A percentile compares a stretch with the other conserved stretches of the same genome.
These are phyloP conservation scores for Albatrellus ellisii DNA, from an alignment of 768 basidiomycete species.

Conservation along the genomic window DNA sequence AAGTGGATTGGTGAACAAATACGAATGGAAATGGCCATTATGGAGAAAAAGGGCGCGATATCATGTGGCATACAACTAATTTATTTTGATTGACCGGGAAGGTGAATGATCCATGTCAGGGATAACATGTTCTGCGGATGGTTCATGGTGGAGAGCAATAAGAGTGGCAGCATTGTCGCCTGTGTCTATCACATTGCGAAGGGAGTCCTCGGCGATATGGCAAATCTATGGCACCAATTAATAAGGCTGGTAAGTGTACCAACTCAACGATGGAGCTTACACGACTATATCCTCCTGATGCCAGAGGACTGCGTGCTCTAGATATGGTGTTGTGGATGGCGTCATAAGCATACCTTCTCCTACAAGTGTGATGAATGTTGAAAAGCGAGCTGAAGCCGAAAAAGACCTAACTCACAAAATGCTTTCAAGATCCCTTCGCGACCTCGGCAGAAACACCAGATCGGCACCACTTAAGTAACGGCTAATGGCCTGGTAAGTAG, in stretches of 20 bases:
- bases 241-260: background rate
- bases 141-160: conserved; percentile 41
- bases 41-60: conserved; percentile 7
- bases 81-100: conserved; percentile 28
- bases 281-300: conserved; percentile 42
- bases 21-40: conserved; percentile 4
- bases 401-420: conserved; percentile 39
- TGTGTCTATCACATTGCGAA: conserved; percentile 53
- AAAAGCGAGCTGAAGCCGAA: conserved; percentile 1
- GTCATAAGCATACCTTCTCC: conserved; percentile 65
- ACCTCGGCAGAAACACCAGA: conserved; percentile 56
- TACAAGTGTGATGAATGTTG: conserved; percentile 17
- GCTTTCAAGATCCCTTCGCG: conserved; percentile 52
- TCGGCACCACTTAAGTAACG: conserved; percentile 62
- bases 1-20: background rate
- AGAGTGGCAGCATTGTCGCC: conserved; percentile 54
- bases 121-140: conserved; percentile 16
- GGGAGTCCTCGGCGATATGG: conserved; percentile 57
- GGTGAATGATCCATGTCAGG: conserved; percentile 24
- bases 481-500: conserved; percentile 70
- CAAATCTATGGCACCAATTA: conserved; percentile 36
- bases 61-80: background rate
- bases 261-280: conserved; percentile 21
- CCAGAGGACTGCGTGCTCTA: conserved; percentile 47
- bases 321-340: conserved; percentile 74